phyloP scores from a whole-genome alignment of 768 basidiomycete species.

The Kwoniella dendrophila region DNA sequence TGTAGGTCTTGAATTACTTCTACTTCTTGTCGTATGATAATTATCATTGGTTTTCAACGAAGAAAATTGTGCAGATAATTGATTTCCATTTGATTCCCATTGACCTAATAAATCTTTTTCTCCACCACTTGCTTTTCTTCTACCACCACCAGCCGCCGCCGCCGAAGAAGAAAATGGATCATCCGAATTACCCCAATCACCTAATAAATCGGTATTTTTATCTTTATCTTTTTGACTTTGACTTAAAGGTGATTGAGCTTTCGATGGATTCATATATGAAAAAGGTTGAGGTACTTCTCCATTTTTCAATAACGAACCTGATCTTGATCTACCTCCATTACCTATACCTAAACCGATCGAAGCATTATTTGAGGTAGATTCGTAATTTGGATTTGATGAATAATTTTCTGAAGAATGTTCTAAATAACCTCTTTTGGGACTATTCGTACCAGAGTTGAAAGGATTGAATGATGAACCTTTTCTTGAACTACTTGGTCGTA shows the following conservation, averaged over 20 bases:
- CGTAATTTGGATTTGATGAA: slow-evolving; percentile 45
- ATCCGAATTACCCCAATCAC: slow-evolving; percentile 7
- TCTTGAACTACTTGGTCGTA: slow-evolving; percentile 20
- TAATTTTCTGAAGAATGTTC: slow-evolving; percentile 35
- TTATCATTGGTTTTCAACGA: slow-evolving; percentile 10
- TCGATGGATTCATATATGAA: slow-evolving; percentile 15
- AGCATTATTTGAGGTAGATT: no score
- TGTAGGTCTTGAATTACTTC: slow-evolving; percentile 30
- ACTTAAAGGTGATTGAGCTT: neutral
- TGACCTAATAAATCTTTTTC: slow-evolving; percentile 35
- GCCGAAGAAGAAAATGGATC: slow-evolving; percentile 7
- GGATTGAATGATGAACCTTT: slow-evolving; percentile 38
- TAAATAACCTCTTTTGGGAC: slow-evolving; percentile 12
- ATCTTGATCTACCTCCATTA: slow-evolving; percentile 19
- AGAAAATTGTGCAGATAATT: slow-evolving; percentile 30
- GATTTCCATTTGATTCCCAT: slow-evolving; percentile 35
- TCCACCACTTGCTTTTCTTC: slow-evolving; percentile 1
- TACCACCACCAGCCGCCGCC: neutral
- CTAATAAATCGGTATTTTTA: slow-evolving; percentile 19
- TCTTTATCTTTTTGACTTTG: neutral
- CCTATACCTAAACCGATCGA: slow-evolving; percentile 12
- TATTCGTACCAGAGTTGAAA: slow-evolving; percentile 23
- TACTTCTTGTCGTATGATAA: slow-evolving; percentile 16
- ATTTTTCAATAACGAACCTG: slow-evolving; percentile 14
- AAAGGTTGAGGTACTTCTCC: slow-evolving; percentile 25